Conservation (phyloP, 2,329 filamentous ascomycete genomes). For the Aureobasidium sp. region DNA sequence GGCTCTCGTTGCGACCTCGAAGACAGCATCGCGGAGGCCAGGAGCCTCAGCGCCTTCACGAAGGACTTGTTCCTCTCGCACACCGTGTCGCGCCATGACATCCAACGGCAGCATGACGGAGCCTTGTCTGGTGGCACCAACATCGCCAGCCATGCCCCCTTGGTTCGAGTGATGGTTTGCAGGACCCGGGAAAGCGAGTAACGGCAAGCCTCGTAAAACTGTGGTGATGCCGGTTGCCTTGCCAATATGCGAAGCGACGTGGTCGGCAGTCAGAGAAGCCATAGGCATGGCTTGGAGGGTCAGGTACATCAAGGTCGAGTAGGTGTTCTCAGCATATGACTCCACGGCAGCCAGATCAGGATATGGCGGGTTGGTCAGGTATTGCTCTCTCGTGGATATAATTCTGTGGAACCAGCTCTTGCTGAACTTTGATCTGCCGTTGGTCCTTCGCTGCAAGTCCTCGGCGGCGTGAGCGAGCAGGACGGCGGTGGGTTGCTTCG, state of each 20-base stretch:
- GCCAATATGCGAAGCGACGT: conserved; percentile 89
- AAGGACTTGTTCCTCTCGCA: conserved; percentile 86
- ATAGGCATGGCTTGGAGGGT: conserved; percentile 74
- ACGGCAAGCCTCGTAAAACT: conserved; percentile 75
- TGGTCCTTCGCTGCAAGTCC: conserved; percentile 44
- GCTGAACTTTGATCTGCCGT: conserved; percentile 45
- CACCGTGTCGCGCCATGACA: conserved; percentile 72
- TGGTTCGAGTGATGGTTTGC: conserved; percentile 50
- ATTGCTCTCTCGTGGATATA: conserved; percentile 72
- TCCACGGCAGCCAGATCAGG: conserved; percentile 67
- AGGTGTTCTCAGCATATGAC: conserved; percentile 88
- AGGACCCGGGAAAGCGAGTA: conserved; percentile 72
- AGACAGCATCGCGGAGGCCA: conserved; percentile 82
- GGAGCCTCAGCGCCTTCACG: conserved; percentile 69
- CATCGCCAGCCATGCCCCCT: conserved; percentile 32
- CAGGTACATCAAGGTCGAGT: conserved; percentile 85
- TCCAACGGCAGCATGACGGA: conserved; percentile 78
- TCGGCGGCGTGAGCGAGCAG: conserved; percentile 68
- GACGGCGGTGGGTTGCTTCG: conserved; percentile 85
- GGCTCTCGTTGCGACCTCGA: conserved; percentile 83
- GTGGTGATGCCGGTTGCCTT: conserved; percentile 87
- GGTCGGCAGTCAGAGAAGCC: conserved; percentile 77
- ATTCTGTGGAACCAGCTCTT: conserved; percentile 57
- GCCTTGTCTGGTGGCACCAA: conserved; percentile 46
- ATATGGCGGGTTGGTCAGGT: conserved; percentile 79